Base-by-base conservation (phyloP, 768 basidiomycete genomes). In the Mycena amicta region DNA sequence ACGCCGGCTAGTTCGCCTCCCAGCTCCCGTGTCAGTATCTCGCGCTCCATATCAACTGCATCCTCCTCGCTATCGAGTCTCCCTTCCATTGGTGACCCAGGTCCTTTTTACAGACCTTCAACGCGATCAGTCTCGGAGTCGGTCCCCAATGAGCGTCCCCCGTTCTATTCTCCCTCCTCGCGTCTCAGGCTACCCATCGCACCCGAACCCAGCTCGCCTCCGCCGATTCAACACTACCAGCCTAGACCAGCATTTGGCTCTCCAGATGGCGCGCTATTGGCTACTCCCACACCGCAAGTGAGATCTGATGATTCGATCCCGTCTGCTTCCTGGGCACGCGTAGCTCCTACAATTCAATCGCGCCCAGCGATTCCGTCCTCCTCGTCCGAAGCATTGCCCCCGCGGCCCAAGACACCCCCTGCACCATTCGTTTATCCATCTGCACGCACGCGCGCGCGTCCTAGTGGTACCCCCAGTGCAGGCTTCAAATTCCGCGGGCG, bases 351-450 rank as follows among this genome's bases (percentile, higher is more conserved):
- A n/a, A n/a, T n/a, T n/a, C n/a, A n/a, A n/a, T n/a, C n/a, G n/a
- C n/a, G n/a, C n/a, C n/a, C n/a, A n/a, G n/a, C n/a, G n/a, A n/a
- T n/a, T n/a, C n/a, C n/a, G n/a, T n/a, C n/a, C 26, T 49, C 47
- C 6, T 49, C 47, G 15, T 12, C 23, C 6, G 47, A 49, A 28
- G 47, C 23, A 8, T 28, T 26, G 5, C 13, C 27, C 27, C 47
- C 11, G 11, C 12, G 25, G 15, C 25, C 26, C 5, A 43, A 43
- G 41, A 8, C 41, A 20, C 13, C 11, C 11, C 41, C 41, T 5
- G 27, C 57, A 1, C 28, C 56, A n/a, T 68, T 68, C 46, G 59
- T 68, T 4, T 68, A 62, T 41, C 67, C 67, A 6, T 66, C 65
- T 1, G 66, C 67, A 13, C 65, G 67, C 11, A 66, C 67, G 4